A percentile compares a stretch with the other conserved stretches of the same genome.
Conservation (phyloP, 352 stramenopile species). For the Phytophthora crassamura region DNA sequence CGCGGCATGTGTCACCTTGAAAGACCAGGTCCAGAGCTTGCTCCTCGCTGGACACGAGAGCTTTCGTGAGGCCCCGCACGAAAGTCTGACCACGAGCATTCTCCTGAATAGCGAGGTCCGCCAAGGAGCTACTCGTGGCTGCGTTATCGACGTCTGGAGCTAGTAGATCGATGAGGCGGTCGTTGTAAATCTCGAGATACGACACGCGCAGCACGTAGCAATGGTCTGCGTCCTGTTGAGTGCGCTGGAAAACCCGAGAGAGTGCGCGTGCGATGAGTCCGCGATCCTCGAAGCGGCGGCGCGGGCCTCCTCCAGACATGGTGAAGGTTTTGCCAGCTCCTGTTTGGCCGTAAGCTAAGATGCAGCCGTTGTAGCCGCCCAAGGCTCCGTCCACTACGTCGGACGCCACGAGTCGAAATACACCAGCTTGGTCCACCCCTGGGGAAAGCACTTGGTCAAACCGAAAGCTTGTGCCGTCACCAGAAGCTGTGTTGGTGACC, state of each 20-base stretch:
- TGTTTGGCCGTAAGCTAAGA: slow-evolving; percentile 81
- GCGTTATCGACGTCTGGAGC: slow-evolving; percentile 21
- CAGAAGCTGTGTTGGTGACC: slow-evolving; percentile 56
- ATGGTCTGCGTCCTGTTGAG: slow-evolving; percentile 55
- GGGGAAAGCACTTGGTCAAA: slow-evolving; percentile 69
- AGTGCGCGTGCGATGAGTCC: slow-evolving; percentile 68
- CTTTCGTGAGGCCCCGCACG: slow-evolving; percentile 62
- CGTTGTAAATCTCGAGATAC: slow-evolving; percentile 93
- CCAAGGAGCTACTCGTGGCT: slow-evolving; percentile 1
- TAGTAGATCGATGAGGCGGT: slow-evolving; percentile 89
- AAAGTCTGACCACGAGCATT: slow-evolving; percentile 75
- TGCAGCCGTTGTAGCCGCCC: slow-evolving; percentile 76
- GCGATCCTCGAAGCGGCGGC: slow-evolving; percentile 62
- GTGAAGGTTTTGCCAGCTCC: slow-evolving; percentile 81
- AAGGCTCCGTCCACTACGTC: slow-evolving; percentile 73
- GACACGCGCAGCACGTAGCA: slow-evolving; percentile 67
- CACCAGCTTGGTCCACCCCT: slow-evolving; percentile 53
- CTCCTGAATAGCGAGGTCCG: slow-evolving; percentile 64
- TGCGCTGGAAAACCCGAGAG: slow-evolving; percentile 59
- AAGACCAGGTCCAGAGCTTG: slow-evolving; percentile 83
- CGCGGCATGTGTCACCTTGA: slow-evolving; percentile 78
- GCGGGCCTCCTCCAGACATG: slow-evolving; percentile 61
- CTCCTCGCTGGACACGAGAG: slow-evolving; percentile 68
- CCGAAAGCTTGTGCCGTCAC: slow-evolving; percentile 62
- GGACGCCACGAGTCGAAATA: slow-evolving; percentile 48